These are phyloP conservation scores for Fusarium dlaminii DNA, from an alignment of 2,329 filamentous ascomycete species.

Conservation along the genomic window DNA sequence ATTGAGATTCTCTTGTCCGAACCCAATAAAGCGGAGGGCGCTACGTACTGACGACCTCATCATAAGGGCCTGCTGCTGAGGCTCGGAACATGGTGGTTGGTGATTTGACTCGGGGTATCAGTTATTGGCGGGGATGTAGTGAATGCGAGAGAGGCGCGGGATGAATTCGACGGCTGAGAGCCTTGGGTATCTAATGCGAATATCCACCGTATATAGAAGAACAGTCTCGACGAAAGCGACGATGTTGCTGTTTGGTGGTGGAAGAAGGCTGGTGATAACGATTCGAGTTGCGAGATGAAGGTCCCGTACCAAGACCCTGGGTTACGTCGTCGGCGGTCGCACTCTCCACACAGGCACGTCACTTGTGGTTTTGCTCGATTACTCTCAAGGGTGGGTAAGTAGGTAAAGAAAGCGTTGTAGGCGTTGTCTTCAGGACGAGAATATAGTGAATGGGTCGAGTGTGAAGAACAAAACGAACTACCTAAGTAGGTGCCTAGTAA, in stretches of 20 bases:
- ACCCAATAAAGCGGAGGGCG: not conserved
- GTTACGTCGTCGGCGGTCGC: constrained; percentile 27
- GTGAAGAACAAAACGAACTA: not conserved
- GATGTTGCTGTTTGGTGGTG: not conserved
- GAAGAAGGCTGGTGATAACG: not conserved
- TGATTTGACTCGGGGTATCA: constrained; percentile 11
- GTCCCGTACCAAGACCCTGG: constrained; percentile 29
- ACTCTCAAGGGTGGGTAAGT: not conserved
- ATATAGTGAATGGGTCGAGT: not conserved
- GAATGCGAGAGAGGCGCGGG: not conserved
- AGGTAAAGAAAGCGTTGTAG: not conserved
- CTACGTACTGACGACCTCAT: constrained; percentile 67
- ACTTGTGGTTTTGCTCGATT: constrained; percentile 6
- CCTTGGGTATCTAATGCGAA: constrained; percentile 7
- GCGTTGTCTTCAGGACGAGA: not conserved
- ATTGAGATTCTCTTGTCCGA: not conserved
- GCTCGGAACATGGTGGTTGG: constrained; percentile 65
- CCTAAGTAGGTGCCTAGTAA: not conserved
- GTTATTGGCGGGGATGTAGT: constrained; percentile 15
- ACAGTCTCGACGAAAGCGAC: not conserved
- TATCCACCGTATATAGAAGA: constrained; percentile 9
- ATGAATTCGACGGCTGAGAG: constrained; percentile 9
- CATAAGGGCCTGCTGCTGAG: constrained; percentile 66
- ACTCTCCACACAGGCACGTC: constrained; percentile 35
- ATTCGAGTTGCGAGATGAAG: constrained; percentile 22